Conservation (phyloP, 2,329 filamentous ascomycete genomes). For the Cryphonectria japonica region DNA sequence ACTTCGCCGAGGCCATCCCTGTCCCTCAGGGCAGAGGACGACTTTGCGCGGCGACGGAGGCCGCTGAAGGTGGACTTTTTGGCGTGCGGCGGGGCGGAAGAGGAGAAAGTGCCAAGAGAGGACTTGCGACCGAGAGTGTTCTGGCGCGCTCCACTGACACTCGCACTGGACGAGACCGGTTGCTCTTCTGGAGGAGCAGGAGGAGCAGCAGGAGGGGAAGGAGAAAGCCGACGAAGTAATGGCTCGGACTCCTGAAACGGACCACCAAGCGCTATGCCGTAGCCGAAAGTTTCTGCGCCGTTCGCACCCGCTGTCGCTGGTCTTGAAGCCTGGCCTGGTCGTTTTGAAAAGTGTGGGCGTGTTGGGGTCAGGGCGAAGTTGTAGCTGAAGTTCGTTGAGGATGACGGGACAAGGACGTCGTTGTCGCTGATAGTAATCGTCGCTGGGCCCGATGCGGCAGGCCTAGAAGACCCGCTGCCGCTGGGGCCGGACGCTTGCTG, state of each 20-base stretch:
- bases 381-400: slow-evolving; percentile 28
- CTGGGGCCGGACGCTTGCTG: slow-evolving; percentile 4
- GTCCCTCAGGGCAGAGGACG: slow-evolving; percentile 20
- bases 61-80: slow-evolving; percentile 14
- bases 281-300: slow-evolving; percentile 13
- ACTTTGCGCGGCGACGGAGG: slow-evolving; percentile 25
- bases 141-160: slow-evolving; percentile 42
- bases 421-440: slow-evolving; percentile 16
- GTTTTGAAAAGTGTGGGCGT: slow-evolving; percentile 24
- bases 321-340: slow-evolving; percentile 43
- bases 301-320: slow-evolving; percentile 15
- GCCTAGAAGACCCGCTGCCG: background rate
- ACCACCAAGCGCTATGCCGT: slow-evolving; percentile 28
- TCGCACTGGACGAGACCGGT: background rate
- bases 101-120: slow-evolving; percentile 39
- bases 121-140: slow-evolving; percentile 58
- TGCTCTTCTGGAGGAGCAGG: background rate
- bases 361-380: slow-evolving; percentile 30
- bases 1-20: slow-evolving; percentile 23
- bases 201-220: background rate
- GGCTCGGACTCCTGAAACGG: slow-evolving; percentile 9
- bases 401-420: slow-evolving; percentile 26
- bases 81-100: slow-evolving; percentile 25
- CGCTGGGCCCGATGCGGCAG: background rate
- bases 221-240: background rate